A percentile compares a stretch with the other conserved stretches of the same genome.
These are phyloP conservation scores for Termitomyces sp. DNA, from an alignment of 768 basidiomycete genomes.

Conservation along the genomic window DNA sequence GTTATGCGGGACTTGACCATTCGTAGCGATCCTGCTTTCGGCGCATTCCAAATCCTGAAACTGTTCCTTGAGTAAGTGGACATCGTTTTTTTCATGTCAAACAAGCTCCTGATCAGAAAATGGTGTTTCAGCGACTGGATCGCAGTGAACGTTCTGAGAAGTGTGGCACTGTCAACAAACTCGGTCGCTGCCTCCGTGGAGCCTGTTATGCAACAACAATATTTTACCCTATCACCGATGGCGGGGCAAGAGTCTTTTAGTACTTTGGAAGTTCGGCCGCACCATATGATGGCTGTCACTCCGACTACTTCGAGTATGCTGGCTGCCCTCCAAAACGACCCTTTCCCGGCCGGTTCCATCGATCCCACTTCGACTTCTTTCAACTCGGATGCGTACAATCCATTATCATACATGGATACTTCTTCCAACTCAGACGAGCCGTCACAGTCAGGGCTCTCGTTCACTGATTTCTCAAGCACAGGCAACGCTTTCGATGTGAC, in stretches of 20 bases:
- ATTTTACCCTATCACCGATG: conserved; percentile 86
- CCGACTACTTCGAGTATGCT: conserved; percentile 91
- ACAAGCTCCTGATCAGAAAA: conserved; percentile 14
- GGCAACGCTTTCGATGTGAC: conserved; percentile 66
- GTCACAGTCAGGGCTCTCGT: conserved; percentile 61
- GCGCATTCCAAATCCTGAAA: conserved; percentile 89
- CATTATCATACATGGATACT: conserved; percentile 75
- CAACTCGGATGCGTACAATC: conserved; percentile 61
- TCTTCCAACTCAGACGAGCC: conserved; percentile 59
- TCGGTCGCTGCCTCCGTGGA: conserved; percentile 90
- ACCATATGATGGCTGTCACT: conserved; percentile 65
- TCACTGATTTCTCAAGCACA: conserved; percentile 61
- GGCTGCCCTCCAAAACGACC: conserved; percentile 75
- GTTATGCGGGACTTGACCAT: conserved; percentile 92
- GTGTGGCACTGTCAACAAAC: conserved; percentile 83
- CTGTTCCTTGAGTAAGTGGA: conserved; percentile 78
- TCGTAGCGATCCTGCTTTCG: conserved; percentile 87
- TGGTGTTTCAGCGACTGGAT: conserved; percentile 79
- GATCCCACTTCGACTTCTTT: conserved; percentile 61
- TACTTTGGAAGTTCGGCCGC: conserved; percentile 55
- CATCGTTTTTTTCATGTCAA: neutral
- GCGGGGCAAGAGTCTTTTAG: conserved; percentile 78
- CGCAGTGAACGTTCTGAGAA: conserved; percentile 81
- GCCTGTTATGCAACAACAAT: conserved; percentile 87
- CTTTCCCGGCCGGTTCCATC: conserved; percentile 60